Percentiles rank a stretch among this genome's conserved stretches.
Evolutionary conservation across 345 rosid genomes (phyloP).

Genomic region (Microcos paniculata): DNA sequence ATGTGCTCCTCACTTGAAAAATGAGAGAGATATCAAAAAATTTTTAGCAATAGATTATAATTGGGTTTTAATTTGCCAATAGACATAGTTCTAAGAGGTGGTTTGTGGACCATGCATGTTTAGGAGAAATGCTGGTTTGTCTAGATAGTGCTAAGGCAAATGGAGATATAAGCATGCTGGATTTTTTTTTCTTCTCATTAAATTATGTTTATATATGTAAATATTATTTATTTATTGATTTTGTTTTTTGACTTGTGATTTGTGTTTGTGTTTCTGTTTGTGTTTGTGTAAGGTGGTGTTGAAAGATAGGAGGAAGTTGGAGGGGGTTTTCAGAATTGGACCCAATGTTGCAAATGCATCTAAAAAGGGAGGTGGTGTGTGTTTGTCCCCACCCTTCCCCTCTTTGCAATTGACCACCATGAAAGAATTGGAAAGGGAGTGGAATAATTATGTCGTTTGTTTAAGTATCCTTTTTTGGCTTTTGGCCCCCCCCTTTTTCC

Average conservation of each 20-base stretch:
- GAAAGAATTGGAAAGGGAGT: constrained; percentile 24
- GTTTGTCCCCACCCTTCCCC: constrained; percentile 19
- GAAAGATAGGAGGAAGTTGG: constrained; percentile 24
- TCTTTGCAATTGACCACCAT: constrained; percentile 30
- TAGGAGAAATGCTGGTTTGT: constrained; percentile 30
- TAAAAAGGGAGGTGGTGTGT: constrained; percentile 40
- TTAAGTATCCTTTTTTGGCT: constrained; percentile 19
- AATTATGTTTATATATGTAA: not conserved
- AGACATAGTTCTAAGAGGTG: constrained; percentile 26
- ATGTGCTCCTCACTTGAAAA: constrained; percentile 38
- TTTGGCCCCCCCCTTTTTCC: constrained; percentile 17
- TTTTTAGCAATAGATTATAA: constrained; percentile 5
- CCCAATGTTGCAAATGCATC: constrained; percentile 36
- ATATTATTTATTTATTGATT: not conserved
- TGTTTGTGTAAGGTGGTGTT: constrained; percentile 23
- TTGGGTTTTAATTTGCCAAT: constrained; percentile 26
- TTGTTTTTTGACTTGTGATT: constrained; percentile 16
- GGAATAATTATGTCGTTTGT: constrained; percentile 39
- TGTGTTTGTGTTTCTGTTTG: too few relatives aligned
- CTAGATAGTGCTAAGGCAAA: constrained; percentile 37
- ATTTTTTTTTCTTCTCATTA: not conserved
- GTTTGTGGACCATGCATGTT: constrained; percentile 43
- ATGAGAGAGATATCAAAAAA: constrained; percentile 12
- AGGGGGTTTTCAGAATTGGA: constrained; percentile 13
- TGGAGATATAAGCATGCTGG: constrained; percentile 16